Base-by-base conservation (phyloP, 768 basidiomycete species). In the Amyloporia xantha region DNA sequence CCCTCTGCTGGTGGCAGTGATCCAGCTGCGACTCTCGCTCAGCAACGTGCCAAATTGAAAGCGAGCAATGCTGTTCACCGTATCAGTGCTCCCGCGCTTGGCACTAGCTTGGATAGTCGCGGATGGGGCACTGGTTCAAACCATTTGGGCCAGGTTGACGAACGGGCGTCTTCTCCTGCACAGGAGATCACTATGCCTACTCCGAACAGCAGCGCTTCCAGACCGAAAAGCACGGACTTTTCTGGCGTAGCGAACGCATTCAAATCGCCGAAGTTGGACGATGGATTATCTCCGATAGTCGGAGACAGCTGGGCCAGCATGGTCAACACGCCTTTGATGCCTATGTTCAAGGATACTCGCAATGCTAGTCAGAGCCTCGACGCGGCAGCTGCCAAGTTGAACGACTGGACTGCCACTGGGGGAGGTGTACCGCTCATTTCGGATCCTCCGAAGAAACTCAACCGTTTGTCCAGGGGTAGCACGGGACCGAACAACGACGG, bases 261-360 rank as follows among this genome's bases (percentile, higher is more conserved):
- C 51, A 77, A 77, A 50, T 82, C 82, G n/a, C 81, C 81, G 24
- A 77, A 77, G 52, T 25, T 62, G 66, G 21, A 61, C 66, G 59
- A 55, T 44, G 51, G 56, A 41, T 57, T 75, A 66, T 82, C 66
- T 44, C 85, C 79, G 35, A 74, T 73, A 69, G 71, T 82, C 17
- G 81, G 80, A 43, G 88, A 87, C 54, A 92, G 86, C 69, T 97
- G 95, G 95, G 92, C 95, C 24, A 91, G 83, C 71, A 96, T 96
- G 84, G 91, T 94, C 62, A 94, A 90, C 63, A 99, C 96, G 0
- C 95, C 95, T 0, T 71, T 91, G 53, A 82, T 91, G 41, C 89
- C 91, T 9, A 95, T 95, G 86, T 99, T 99, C 69, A 89, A 88
- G 62, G 78, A 84, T 24, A 54, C 58, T 3, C 55, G 61, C 30